Base-by-base conservation (phyloP, 2,329 filamentous ascomycete genomes). In the Fusarium luffae region DNA sequence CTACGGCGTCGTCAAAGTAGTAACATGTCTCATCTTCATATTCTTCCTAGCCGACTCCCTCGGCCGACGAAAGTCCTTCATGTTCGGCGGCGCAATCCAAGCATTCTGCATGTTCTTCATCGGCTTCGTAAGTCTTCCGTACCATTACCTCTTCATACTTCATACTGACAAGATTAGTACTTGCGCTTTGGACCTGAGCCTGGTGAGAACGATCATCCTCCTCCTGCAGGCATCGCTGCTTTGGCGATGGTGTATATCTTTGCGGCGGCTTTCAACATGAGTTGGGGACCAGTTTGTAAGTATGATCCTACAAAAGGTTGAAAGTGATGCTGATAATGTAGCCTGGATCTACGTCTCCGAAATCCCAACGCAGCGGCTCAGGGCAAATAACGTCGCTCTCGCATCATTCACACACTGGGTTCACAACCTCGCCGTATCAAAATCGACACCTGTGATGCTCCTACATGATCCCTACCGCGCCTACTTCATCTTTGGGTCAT, bases 1-100 rank as follows among this genome's bases (percentile, higher is more conserved):
- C 66, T 92, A 91, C 73, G 89, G 89, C 9, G 84, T 91, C 42
- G 86, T 91, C 40, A 92, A 92, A 75, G 88, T 90, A 79, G 79
- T 84, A 7, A 85, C 87, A 19, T 90, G 88, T 70, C 81, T 85
- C 7, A 79, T 83, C 54, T 92, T 91, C 79, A 81, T 92, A 13
- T 77, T 90, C 69, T 87, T 90, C 69, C 84, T 86, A 11, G 88
- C 87, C 25, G 90, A 92, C 73, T 88, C 87, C 0, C 85, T 92
- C 1, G 90, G 90, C 8, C 85, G 89, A 34, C 80, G 88, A n/a
- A 77, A 72, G 13, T 74, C 73, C 4, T 68, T 77, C 14, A 71
- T 77, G 66, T 68, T 74, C 43, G 75, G 71, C 9, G 75, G 75
- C 3, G 43, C 63, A 12, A 56, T 76, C 5, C 75, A 77, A 54